Conservation (phyloP, 2,329 filamentous ascomycete species). For the Didymella lethalis region DNA sequence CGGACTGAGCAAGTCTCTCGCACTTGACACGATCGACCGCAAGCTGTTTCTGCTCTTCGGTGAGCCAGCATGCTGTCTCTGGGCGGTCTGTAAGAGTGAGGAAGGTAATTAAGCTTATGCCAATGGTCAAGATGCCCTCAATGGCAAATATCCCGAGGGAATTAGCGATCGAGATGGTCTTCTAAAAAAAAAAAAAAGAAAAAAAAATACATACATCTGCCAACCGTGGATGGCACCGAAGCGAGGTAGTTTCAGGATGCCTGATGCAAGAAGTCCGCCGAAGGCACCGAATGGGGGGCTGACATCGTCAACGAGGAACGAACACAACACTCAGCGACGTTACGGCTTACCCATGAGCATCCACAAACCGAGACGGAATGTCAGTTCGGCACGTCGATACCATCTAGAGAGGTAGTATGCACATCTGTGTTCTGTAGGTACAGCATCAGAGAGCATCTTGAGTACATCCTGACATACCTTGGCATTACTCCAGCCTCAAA, state of each 20-base stretch:
- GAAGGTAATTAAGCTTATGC: background rate
- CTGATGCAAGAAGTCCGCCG: background rate
- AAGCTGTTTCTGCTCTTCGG: background rate
- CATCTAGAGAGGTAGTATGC: background rate
- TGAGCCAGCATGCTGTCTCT: background rate
- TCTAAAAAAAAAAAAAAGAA: too few species aligned
- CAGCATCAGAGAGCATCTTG: too few species aligned
- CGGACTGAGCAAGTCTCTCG: background rate
- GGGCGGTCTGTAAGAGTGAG: background rate
- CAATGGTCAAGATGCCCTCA: background rate
- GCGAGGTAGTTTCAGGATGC: background rate
- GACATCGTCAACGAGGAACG: background rate
- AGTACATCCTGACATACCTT: background rate
- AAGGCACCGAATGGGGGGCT: background rate
- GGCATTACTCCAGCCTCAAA: background rate
- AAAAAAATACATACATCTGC: background rate
- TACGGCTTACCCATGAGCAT: background rate
- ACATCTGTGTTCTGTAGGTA: too few species aligned
- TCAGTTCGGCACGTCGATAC: background rate
- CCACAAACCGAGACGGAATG: background rate
- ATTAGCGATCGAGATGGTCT: background rate
- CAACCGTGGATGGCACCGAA: background rate
- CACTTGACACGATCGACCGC: background rate
- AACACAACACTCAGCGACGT: background rate
- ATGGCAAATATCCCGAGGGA: background rate